A percentile compares a stretch with the other conserved stretches of the same genome.
Evolutionary conservation across 2,329 filamentous ascomycete genomes (phyloP).

Genomic region (Juglanconis sp.): DNA sequence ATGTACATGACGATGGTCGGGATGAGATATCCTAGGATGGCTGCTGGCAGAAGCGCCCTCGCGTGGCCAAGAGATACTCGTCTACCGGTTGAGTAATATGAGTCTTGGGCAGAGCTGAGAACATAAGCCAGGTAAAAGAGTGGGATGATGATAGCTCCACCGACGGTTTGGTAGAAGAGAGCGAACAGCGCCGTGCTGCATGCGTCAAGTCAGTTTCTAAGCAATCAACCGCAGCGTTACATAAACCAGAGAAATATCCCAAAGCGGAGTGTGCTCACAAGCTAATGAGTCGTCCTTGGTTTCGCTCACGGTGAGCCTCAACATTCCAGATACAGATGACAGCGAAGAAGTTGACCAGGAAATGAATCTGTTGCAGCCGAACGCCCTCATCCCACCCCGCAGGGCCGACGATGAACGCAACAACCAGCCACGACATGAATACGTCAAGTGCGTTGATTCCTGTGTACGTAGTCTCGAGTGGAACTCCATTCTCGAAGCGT

Average conservation of each 20-base stretch:
- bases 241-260: neutral
- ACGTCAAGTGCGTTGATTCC: neutral
- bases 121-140: neutral
- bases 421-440: neutral
- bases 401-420: neutral
- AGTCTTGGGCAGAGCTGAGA: neutral
- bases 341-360: slow-evolving; percentile 1
- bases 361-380: neutral
- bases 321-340: neutral
- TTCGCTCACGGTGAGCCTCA: neutral
- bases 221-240: neutral
- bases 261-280: neutral
- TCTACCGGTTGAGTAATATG: too few species aligned
- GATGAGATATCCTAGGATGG: neutral
- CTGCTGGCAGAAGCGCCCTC: neutral
- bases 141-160: neutral
- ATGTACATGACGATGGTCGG: slow-evolving; percentile 1
- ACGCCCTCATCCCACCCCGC: neutral
- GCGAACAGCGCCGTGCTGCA: neutral
- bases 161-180: neutral
- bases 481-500: neutral
- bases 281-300: neutral
- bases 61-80: neutral
- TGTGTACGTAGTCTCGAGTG: neutral
- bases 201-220: neutral